phyloP scores from a whole-genome alignment of 805 yeast species.

The Candida ficus region DNA sequence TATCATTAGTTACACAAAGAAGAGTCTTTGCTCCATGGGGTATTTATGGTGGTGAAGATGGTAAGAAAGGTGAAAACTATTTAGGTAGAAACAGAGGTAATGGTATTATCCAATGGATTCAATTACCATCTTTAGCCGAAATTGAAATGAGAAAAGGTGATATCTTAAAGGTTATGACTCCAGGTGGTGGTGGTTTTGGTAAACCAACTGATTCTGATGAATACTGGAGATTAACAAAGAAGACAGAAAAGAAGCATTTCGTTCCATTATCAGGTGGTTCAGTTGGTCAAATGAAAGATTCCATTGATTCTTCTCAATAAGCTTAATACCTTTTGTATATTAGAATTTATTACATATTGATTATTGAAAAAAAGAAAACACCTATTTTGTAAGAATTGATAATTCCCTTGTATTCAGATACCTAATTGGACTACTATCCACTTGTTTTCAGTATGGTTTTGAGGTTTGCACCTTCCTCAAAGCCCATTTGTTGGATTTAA shows the following conservation, averaged over 20 bases:
- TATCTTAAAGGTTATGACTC: constrained; percentile 33
- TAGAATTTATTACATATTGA: too few relatives aligned
- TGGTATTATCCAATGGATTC: constrained; percentile 30
- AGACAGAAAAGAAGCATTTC: constrained; percentile 6
- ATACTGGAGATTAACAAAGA: constrained; percentile 20
- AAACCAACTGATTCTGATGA: constrained; percentile 23
- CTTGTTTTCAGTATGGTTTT: too few relatives aligned
- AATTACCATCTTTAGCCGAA: constrained; percentile 29
- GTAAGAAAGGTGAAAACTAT: constrained; percentile 42
- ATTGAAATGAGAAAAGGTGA: constrained; percentile 34
- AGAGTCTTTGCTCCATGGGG: constrained; percentile 53
- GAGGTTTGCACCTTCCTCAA: too few relatives aligned
- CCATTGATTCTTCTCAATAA: constrained; percentile 19
- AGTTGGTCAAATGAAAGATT: constrained; percentile 17
- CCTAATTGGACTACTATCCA: too few relatives aligned
- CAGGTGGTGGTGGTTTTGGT: constrained; percentile 45
- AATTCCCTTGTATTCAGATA: too few relatives aligned
- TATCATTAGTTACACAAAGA: constrained; percentile 45
- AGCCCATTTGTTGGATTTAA: too few relatives aligned
- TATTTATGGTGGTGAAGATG: constrained; percentile 47
- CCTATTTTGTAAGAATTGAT: too few relatives aligned
- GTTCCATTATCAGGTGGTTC: constrained; percentile 23
- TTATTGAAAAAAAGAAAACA: too few relatives aligned
- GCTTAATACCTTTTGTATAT: too few relatives aligned
- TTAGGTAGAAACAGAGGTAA: constrained; percentile 30